Percentiles rank a stretch among this genome's conserved stretches.
phyloP scores from a whole-genome alignment of 2,329 filamentous ascomycete genomes.

The Penicillium sp. region DNA sequence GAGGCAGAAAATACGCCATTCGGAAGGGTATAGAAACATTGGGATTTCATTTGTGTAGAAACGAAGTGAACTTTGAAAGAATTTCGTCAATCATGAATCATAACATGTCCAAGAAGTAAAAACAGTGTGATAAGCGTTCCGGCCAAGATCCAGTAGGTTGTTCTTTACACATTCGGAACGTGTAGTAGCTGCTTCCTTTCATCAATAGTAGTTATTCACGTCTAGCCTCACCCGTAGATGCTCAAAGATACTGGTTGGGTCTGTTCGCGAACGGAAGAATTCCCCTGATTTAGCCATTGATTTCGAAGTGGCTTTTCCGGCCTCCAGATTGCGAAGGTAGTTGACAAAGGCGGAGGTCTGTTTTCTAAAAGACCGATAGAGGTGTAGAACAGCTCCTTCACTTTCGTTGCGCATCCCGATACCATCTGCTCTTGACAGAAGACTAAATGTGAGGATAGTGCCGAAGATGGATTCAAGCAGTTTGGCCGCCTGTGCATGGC shows the following conservation, averaged over 20 bases:
- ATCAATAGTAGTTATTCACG: slow-evolving; percentile 65
- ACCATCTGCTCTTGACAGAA: slow-evolving; percentile 35
- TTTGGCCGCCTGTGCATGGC: slow-evolving; percentile 69
- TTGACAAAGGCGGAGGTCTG: slow-evolving; percentile 71
- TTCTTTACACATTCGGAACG: neutral
- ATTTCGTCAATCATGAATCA: slow-evolving; percentile 10
- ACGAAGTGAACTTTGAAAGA: neutral
- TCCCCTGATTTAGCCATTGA: slow-evolving; percentile 25
- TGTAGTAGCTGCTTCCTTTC: neutral
- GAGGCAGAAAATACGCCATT: neutral
- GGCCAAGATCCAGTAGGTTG: too few relatives aligned
- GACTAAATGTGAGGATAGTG: slow-evolving; percentile 67
- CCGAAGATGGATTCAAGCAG: slow-evolving; percentile 75
- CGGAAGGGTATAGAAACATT: neutral
- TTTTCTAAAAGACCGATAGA: slow-evolving; percentile 67
- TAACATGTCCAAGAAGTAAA: neutral
- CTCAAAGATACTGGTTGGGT: slow-evolving; percentile 61
- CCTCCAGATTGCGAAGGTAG: slow-evolving; percentile 64
- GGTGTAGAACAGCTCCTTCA: slow-evolving; percentile 43
- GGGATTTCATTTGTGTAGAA: neutral
- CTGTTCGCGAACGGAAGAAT: slow-evolving; percentile 31
- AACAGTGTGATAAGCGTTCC: neutral
- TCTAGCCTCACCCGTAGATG: slow-evolving; percentile 69
- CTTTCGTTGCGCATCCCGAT: slow-evolving; percentile 41
- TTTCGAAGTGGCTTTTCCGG: slow-evolving; percentile 58